These are phyloP conservation scores for Mortierella alpina DNA, from an alignment of 192 early-diverging fungal species.

Conservation along the genomic window DNA sequence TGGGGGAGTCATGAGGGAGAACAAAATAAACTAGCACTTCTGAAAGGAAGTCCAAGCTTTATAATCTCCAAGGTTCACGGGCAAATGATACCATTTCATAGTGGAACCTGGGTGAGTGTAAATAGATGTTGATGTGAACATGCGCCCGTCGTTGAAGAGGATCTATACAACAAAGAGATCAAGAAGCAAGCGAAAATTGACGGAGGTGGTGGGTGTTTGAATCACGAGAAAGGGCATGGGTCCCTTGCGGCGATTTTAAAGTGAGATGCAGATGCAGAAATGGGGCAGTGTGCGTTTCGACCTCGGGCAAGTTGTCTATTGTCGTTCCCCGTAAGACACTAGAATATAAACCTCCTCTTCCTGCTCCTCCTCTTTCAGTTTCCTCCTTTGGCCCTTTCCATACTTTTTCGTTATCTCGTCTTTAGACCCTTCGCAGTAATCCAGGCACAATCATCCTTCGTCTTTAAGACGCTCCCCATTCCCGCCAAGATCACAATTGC, in stretches of 20 bases:
- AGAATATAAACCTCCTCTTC: neutral
- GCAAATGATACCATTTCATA: no score
- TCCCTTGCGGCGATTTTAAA: neutral
- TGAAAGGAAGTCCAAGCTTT: no score
- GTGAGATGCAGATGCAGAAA: neutral
- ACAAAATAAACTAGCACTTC: no score
- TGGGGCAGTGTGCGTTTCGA: neutral
- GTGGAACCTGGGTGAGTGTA: neutral
- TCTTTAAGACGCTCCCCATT: no score
- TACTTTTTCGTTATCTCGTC: no score
- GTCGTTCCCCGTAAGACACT: no score
- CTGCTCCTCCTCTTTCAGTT: neutral
- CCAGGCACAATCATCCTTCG: no score
- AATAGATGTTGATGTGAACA: slow-evolving; percentile 18
- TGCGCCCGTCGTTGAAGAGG: slow-evolving; percentile 4
- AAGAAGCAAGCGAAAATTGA: neutral
- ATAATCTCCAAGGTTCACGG: no score
- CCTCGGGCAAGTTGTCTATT: no score
- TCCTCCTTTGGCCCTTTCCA: neutral
- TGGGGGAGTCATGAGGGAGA: no score
- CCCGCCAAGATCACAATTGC: no score
- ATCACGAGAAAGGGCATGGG: slow-evolving; percentile 4
- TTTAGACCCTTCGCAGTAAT: no score
- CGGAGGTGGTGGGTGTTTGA: neutral
- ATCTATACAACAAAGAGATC: neutral